phyloP scores from a whole-genome alignment of 768 basidiomycete genomes.

The Mycena filopes region DNA sequence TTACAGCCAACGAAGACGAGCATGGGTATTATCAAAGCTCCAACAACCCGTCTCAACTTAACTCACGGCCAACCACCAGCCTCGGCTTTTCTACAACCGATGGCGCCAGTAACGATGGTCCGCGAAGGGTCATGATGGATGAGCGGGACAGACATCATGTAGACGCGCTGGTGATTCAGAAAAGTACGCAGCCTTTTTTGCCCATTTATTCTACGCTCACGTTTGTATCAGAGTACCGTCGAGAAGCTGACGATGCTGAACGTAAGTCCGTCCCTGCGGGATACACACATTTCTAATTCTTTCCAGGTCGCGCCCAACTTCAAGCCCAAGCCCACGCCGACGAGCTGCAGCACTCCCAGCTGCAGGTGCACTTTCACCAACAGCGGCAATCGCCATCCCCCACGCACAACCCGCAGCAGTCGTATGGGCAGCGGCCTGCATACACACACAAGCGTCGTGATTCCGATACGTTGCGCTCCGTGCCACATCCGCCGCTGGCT shows the following conservation, averaged over 20 bases:
- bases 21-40: constrained; percentile 28
- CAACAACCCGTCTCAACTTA: constrained; percentile 24
- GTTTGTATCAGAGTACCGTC: constrained; percentile 45
- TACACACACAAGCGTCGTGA: constrained; percentile 72
- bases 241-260: constrained; percentile 53
- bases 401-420: constrained; percentile 46
- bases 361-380: constrained; percentile 59
- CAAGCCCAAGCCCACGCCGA: constrained; percentile 33
- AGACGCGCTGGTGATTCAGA: constrained; percentile 50
- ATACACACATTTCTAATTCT: constrained; percentile 20
- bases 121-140: constrained; percentile 53
- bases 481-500: constrained; percentile 47
- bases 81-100: constrained; percentile 44
- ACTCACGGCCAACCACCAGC: constrained; percentile 56
- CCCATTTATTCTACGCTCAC: constrained; percentile 7
- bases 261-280: constrained; percentile 44
- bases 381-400: constrained; percentile 68
- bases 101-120: constrained; percentile 41
- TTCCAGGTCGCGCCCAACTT: constrained; percentile 37
- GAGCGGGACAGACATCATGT: constrained; percentile 41
- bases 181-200: constrained; percentile 45
- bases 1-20: constrained; percentile 39
- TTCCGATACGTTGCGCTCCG: constrained; percentile 77
- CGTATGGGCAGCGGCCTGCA: constrained; percentile 48
- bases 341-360: constrained; percentile 36